A percentile compares a stretch with the other conserved stretches of the same genome.
phyloP scores from a whole-genome alignment of 306 rosid genomes.

The Begonia fuchsioides region DNA sequence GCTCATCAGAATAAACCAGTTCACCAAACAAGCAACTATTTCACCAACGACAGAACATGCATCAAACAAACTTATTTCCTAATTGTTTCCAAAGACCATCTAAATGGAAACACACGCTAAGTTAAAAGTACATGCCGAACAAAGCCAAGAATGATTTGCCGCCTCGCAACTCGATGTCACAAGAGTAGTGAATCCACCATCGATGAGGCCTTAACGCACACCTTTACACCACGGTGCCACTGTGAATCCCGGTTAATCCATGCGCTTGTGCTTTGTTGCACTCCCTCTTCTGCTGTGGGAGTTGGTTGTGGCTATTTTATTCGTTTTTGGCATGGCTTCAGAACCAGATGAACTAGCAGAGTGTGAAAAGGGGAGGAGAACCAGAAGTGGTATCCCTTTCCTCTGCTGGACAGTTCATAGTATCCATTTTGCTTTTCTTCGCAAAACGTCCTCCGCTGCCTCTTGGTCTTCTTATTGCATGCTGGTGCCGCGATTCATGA shows the following conservation, averaged over 20 bases:
- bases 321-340: constrained; percentile 32
- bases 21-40: not conserved
- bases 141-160: constrained; percentile 99
- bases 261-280: too few relatives aligned
- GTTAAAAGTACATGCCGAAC: not conserved
- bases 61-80: too few relatives aligned
- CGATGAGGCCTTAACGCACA: constrained; percentile 23
- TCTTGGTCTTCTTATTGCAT: constrained; percentile 93
- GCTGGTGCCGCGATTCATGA: constrained; percentile 95
- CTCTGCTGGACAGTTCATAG: constrained; percentile 26
- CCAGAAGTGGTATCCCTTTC: constrained; percentile 44
- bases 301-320: constrained; percentile 35
- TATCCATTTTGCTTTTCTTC: constrained; percentile 38
- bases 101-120: too few relatives aligned
- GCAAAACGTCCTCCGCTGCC: constrained; percentile 96
- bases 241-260: not conserved
- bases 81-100: not conserved
- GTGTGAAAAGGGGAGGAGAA: constrained; percentile 51
- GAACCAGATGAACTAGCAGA: constrained; percentile 79
- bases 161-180: constrained; percentile 35
- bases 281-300: constrained; percentile 68
- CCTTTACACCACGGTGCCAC: constrained; percentile 14
- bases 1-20: too few relatives aligned
- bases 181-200: constrained; percentile 22
- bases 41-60: too few relatives aligned